Evolutionary conservation across 163 green algal species (phyloP).

Genomic region (Trebouxia gelatinosa): DNA sequence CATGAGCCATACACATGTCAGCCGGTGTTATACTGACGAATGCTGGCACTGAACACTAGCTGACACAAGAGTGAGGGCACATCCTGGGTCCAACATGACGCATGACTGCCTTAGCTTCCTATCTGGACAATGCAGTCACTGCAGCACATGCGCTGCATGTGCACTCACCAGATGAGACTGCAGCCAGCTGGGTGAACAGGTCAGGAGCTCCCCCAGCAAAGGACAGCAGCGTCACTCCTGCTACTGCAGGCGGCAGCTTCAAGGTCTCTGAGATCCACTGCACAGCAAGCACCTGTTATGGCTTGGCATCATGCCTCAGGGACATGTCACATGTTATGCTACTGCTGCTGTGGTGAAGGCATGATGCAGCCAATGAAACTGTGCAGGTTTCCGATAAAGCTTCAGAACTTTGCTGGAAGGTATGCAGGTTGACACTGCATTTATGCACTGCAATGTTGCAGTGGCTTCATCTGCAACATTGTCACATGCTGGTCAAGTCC

Average conservation of each 20-base stretch:
- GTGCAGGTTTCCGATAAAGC: background rate
- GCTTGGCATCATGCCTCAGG: background rate
- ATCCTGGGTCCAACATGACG: too few species aligned
- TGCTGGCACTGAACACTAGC: background rate
- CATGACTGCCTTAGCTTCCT: too few species aligned
- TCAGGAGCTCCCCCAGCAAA: slow-evolving; percentile 89
- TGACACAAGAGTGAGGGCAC: background rate
- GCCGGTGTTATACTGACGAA: background rate
- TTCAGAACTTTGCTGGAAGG: background rate
- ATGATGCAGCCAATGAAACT: too few species aligned
- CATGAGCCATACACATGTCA: background rate
- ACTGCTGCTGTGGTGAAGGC: background rate
- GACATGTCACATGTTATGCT: background rate
- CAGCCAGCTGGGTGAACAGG: slow-evolving; percentile 86
- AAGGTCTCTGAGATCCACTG: slow-evolving; percentile 66
- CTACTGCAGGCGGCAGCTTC: slow-evolving; percentile 67
- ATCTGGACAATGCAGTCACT: too few species aligned
- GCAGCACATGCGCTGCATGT: too few species aligned
- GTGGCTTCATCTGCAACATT: too few species aligned
- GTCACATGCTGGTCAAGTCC: too few species aligned
- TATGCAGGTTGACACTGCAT: background rate
- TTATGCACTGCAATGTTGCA: background rate
- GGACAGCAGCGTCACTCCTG: slow-evolving; percentile 87
- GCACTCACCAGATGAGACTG: slow-evolving; percentile 56
- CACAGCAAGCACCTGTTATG: background rate